Evolutionary conservation across 2,329 filamentous ascomycete species (phyloP).

Genomic region (Alternaria arbusti): DNA sequence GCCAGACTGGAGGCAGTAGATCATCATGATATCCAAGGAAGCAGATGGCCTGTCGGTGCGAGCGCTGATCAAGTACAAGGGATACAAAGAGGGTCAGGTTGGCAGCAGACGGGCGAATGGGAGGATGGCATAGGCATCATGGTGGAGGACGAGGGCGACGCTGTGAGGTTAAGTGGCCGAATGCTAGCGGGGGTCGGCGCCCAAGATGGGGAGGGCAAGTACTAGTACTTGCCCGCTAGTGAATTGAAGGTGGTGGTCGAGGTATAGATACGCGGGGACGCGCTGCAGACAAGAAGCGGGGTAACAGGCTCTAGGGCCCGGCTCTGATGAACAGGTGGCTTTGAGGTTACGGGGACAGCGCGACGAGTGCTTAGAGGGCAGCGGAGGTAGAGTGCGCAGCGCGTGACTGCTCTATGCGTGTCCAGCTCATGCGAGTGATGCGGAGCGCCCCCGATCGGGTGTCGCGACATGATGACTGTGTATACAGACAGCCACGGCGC

Average conservation of each 20-base stretch:
- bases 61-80: conserved; percentile 50
- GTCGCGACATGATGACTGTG: conserved; percentile 19
- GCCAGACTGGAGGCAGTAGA: conserved; percentile 42
- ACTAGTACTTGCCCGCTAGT: conserved; percentile 32
- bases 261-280: conserved; percentile 38
- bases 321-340: conserved; percentile 46
- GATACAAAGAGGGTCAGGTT: conserved; percentile 48
- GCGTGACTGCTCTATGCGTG: conserved; percentile 43
- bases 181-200: conserved; percentile 37
- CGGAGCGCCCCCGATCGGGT: conserved; percentile 32
- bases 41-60: conserved; percentile 41
- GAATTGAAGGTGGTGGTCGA: conserved; percentile 7
- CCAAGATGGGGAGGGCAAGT: conserved; percentile 25
- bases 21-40: conserved; percentile 49
- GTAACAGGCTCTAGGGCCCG: conserved; percentile 40
- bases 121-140: conserved; percentile 30
- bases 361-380: conserved; percentile 33
- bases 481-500: background rate
- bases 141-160: conserved; percentile 42
- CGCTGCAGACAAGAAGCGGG: conserved; percentile 45
- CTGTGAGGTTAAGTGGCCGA: conserved; percentile 39
- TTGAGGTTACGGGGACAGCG: conserved; percentile 40
- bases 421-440: conserved; percentile 37
- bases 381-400: conserved; percentile 33
- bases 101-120: conserved; percentile 44